A percentile compares a stretch with the other conserved stretches of the same genome.
These are phyloP conservation scores for Calocera viscosa DNA, from an alignment of 768 basidiomycete species.

Conservation along the genomic window DNA sequence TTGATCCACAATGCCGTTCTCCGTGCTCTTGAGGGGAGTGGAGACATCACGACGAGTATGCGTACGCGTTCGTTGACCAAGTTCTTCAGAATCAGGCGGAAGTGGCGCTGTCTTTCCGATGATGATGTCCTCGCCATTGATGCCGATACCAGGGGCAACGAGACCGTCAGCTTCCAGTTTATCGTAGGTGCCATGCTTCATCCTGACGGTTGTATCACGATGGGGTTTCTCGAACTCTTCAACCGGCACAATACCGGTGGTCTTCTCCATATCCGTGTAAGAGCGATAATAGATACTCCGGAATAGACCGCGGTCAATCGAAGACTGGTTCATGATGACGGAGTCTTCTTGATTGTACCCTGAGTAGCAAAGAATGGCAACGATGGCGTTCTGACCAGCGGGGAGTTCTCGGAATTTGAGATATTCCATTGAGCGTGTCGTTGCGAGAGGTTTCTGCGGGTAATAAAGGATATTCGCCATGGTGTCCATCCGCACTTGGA, in stretches of 20 bases:
- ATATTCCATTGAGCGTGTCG: constrained; percentile 98
- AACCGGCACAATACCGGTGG: constrained; percentile 76
- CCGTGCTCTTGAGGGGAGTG: constrained; percentile 93
- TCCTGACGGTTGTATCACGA: constrained; percentile 79
- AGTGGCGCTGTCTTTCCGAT: constrained; percentile 98
- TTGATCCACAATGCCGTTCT: constrained; percentile 95
- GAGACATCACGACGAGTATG: constrained; percentile 95
- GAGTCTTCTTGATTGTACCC: constrained; percentile 99
- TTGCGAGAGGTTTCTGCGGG: constrained; percentile 96
- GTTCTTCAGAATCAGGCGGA: constrained; percentile 90
- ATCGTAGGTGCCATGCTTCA: constrained; percentile 98
- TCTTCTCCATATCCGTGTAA: constrained; percentile 98
- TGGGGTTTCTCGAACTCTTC: constrained; percentile 97
- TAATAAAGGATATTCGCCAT: constrained; percentile 99
- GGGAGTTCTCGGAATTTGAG: constrained; percentile 97
- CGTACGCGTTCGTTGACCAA: constrained; percentile 86
- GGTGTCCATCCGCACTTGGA: constrained; percentile 97
- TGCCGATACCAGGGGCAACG: constrained; percentile 89
- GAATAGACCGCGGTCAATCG: constrained; percentile 96
- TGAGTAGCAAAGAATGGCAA: constrained; percentile 96
- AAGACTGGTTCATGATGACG: constrained; percentile 99
- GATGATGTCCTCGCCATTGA: constrained; percentile 94
- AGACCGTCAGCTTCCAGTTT: constrained; percentile 94
- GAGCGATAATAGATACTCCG: constrained; percentile 96
- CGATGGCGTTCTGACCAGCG: constrained; percentile 97